Evolutionary conservation across 2,329 filamentous ascomycete species (phyloP), one percentile per base, ranked within the genome.

Genomic region (Aspergillus calidoustus): DNA sequence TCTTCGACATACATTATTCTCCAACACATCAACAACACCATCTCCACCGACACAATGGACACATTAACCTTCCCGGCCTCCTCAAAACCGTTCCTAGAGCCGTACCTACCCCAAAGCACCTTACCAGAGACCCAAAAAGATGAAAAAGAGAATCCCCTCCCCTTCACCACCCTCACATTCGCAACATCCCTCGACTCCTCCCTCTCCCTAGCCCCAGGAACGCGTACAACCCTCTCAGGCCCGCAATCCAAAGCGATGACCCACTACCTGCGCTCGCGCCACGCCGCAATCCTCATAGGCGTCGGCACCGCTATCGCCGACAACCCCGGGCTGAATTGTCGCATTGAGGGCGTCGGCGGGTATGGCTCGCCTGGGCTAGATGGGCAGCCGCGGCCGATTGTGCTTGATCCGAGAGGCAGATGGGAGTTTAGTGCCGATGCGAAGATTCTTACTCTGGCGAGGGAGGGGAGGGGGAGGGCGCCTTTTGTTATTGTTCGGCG

Each of bases 201-300:
- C 57, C 82, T 95, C 48, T 85, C 92, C 1, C 82, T 93, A 11
- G 83, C 89, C 0, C 92, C 91, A 0, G 92, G 92, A 15, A 81
- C 86, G 2, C 89, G 89, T 64, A 97, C 93, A 1, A 81, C 84
- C 0, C 86, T 97, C 7, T 97, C 93, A 0, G 93, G 93, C 1
- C 86, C 90, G 0, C 83, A 89, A 63, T 92, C 92, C 38, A 97
- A 97, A 77, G 87, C 91, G 51, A 96, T 98, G 92, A 98, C 94
- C 0, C 94, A 98, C 76, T 92, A 91, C 74, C 86, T 98, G n/a
- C 91, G 94, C 69, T 89, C 89, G 9, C 86, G 84, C 15, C 93
- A 98, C 78, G 88, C 91, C 64, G 92, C 91, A 23, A 96, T 98
- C 68, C 83, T 96, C 28, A 83, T 98, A 43, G 94, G 94, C 17